Evolutionary conservation across 805 yeast genomes (phyloP), one percentile per base, ranked within the genome.

Genomic region (Wickerhamomyces hampshirensis): DNA sequence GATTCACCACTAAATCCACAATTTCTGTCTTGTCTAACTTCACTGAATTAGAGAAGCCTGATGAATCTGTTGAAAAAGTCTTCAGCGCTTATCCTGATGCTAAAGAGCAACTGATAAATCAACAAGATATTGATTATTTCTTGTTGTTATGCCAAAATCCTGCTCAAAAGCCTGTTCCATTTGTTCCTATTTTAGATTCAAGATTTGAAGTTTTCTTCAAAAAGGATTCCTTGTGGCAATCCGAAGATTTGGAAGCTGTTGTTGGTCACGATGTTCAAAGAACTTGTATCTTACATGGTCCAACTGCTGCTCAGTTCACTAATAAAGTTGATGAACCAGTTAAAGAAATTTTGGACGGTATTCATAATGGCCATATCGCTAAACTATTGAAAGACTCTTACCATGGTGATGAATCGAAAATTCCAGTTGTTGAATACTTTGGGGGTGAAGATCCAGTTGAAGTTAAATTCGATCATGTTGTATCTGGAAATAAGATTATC

Each of bases 171-270:
- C 99, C 99, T 23, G 96, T 88, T 59, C 98, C 98, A 46, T 93
- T 93, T 52, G 89, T 93, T 52, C 99, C 99, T 34, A 84, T 86
- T 15, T 73, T 93, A 61, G 96, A 93, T 59, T 94, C 86, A 49
- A 84, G 86, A 69, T 87, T 93, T 55, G 97, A 93, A 65, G 80
- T 82, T 58, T 93, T 84, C 76, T 93, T 93, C 78, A 93, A 93
- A 79, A 93, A 93, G 71, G 99, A 93, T 65, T 91, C 98, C 21
- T 73, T 93, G 62, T 93, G 98, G 98, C 99, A 93, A 74, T 84
- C 96, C 17, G 98, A 93, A 71, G 91, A 86, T 60, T 75, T 93
- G 59, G 97, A 88, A 61, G 85, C 97, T 42, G 98, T 93, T 58
- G 89, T 86, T 48, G 98, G 75, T 50, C 87, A 84, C 55, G 99